Conservation (phyloP, 352 stramenopile species). For the Pythium rhizo-oryzae region DNA sequence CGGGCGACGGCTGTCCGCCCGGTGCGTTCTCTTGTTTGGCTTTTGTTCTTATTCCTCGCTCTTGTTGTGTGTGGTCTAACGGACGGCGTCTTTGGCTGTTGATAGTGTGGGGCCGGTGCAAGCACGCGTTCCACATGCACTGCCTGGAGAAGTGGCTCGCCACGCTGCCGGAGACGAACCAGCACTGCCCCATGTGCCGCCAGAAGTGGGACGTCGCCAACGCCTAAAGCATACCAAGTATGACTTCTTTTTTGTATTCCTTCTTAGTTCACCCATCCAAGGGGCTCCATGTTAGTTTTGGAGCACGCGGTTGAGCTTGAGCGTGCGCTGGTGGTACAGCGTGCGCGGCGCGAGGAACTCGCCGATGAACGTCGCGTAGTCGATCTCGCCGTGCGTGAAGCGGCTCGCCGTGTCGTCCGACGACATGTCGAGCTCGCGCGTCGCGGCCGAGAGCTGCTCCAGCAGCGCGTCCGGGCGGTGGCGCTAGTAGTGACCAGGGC, state of each 20-base stretch:
- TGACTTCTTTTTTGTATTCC: background rate
- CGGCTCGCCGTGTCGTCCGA: conserved; percentile 75
- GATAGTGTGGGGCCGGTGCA: conserved; percentile 87
- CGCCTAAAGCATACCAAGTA: conserved; percentile 31
- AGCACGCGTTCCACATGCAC: conserved; percentile 94
- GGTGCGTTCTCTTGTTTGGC: conserved; percentile 33
- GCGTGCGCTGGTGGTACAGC: conserved; percentile 74
- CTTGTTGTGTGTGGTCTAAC: background rate
- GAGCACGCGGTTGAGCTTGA: conserved; percentile 72
- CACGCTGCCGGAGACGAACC: conserved; percentile 73
- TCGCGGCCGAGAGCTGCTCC: conserved; percentile 63
- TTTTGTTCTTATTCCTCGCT: background rate
- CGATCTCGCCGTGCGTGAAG: conserved; percentile 75
- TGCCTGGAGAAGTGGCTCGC: conserved; percentile 94
- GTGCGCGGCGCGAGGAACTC: conserved; percentile 70
- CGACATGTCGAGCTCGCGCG: conserved; percentile 60
- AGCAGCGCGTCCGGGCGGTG: conserved; percentile 72
- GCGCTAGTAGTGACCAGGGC: conserved; percentile 38
- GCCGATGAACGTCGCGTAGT: conserved; percentile 65
- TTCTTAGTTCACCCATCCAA: background rate
- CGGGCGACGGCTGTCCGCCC: conserved; percentile 84
- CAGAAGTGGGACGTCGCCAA: conserved; percentile 85
- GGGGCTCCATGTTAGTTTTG: conserved; percentile 37
- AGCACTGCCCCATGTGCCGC: conserved; percentile 91
- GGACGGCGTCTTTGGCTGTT: background rate